Base-by-base conservation (phyloP, 352 stramenopile genomes). In the Phytophthora macrochlamydospora region DNA sequence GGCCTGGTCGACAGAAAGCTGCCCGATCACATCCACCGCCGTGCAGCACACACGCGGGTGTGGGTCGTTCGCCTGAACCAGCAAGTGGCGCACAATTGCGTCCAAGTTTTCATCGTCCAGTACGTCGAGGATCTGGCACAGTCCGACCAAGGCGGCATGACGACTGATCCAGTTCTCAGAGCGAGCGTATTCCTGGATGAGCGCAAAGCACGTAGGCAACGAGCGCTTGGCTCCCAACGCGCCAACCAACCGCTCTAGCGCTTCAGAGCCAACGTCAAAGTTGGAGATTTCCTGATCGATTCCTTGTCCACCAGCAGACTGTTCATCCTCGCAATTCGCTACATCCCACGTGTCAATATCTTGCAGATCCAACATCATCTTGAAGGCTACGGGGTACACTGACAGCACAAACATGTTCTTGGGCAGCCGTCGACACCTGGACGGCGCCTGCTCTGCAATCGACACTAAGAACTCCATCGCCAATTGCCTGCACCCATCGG, bases 391-490 rank as follows among this genome's bases (percentile, higher is more conserved):
- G 6, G 87, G 87, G 61, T 90, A 93, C 7, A 95, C 84, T 2
- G 56, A 64, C 13, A 78, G 56, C 30, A 94, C 87, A 58, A 95
- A 95, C 53, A 67, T 62, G 73, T 94, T 93, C 66, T 92, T 90
- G 14, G 82, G 71, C 11, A 93, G 51, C n/a, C 83, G 76, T 43
- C 85, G 76, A 67, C 87, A 95, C 35, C 69, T 51, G 1, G 67
- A 70, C n/a, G 85, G 60, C 1, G 78, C 81, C 37, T 93, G 86
- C 55, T 95, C 87, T 2, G 85, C 85, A 40, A 94, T 59, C 3
- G 83, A 93, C 8, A 95, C 85, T 9, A 95, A 66, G 42, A 95
- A 89, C 55, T 95, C 87, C 86, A 95, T 93, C 18, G 85, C 85
- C 31, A 95, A 63, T 67, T 94, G 87, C 4, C 87, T 76, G 45